Evolutionary conservation across 768 basidiomycete genomes (phyloP).

Genomic region (Russula compacta): DNA sequence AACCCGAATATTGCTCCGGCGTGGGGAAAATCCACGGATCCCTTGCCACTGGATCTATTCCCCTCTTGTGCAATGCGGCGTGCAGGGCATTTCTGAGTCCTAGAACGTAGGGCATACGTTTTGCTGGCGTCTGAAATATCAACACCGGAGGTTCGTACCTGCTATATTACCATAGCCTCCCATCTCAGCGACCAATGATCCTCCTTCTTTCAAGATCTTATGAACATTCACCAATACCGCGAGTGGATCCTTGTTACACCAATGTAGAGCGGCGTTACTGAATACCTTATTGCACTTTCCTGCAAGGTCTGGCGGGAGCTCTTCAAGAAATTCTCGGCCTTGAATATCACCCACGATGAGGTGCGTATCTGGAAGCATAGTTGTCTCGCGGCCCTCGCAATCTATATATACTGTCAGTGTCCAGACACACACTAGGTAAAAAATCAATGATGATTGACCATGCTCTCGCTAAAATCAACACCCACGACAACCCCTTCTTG

Average conservation of each 20-base stretch:
- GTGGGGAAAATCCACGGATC: slow-evolving; percentile 89
- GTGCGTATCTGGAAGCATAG: slow-evolving; percentile 1
- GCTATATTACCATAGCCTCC: slow-evolving; percentile 67
- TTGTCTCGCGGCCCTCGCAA: slow-evolving; percentile 37
- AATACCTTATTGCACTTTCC: slow-evolving; percentile 65
- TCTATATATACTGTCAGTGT: slow-evolving; percentile 29
- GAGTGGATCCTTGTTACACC: slow-evolving; percentile 70
- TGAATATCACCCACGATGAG: slow-evolving; percentile 47
- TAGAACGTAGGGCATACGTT: slow-evolving; percentile 26
- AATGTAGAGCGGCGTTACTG: slow-evolving; percentile 73
- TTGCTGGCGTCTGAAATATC: slow-evolving; percentile 1
- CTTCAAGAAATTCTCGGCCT: neutral
- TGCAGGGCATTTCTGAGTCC: slow-evolving; percentile 56
- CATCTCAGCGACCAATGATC: slow-evolving; percentile 68
- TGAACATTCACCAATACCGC: slow-evolving; percentile 56
- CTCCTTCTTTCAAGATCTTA: slow-evolving; percentile 55
- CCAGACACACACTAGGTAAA: neutral
- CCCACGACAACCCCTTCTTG: slow-evolving; percentile 49
- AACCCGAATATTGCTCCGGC: slow-evolving; percentile 43
- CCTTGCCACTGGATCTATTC: slow-evolving; percentile 45
- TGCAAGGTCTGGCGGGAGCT: slow-evolving; percentile 24
- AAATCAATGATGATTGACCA: slow-evolving; percentile 39
- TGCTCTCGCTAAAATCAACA: slow-evolving; percentile 58
- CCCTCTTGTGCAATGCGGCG: slow-evolving; percentile 39
- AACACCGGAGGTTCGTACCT: slow-evolving; percentile 32